phyloP scores from a whole-genome alignment of 305 asterid species.

The Fraxinus baroniana region DNA sequence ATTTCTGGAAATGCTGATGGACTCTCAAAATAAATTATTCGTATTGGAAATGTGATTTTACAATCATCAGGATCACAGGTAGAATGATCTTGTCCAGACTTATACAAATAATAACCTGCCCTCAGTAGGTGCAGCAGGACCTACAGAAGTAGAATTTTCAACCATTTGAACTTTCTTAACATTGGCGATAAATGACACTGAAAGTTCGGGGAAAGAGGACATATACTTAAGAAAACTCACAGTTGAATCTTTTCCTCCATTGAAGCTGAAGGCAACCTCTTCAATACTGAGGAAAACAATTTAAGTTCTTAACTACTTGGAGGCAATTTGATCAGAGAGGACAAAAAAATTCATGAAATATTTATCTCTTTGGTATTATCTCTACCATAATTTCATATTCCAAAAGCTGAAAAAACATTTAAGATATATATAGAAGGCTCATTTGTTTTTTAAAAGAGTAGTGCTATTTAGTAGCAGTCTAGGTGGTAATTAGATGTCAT shows the following conservation, averaged over 20 bases:
- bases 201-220: neutral
- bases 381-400: neutral
- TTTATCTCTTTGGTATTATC: neutral
- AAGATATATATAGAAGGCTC: neutral
- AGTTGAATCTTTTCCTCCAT: constrained; percentile 95
- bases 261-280: constrained; percentile 93
- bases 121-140: constrained; percentile 83
- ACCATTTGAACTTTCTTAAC: constrained; percentile 11
- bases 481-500: too few species aligned
- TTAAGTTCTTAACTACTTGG: constrained; percentile 13
- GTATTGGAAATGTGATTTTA: constrained; percentile 56
- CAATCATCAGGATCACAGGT: constrained; percentile 37
- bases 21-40: constrained; percentile 86
- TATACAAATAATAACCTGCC: constrained; percentile 80
- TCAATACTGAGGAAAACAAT: constrained; percentile 53
- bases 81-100: constrained; percentile 33
- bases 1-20: constrained; percentile 84
- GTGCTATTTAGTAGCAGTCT: too few species aligned
- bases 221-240: constrained; percentile 42
- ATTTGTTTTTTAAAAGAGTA: constrained; percentile 15
- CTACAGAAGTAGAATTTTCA: constrained; percentile 36
- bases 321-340: neutral
- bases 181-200: neutral
- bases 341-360: neutral
- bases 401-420: constrained; percentile 9